Conservation (phyloP, 257 asterid genomes). For the Penstemon barbatus region DNA sequence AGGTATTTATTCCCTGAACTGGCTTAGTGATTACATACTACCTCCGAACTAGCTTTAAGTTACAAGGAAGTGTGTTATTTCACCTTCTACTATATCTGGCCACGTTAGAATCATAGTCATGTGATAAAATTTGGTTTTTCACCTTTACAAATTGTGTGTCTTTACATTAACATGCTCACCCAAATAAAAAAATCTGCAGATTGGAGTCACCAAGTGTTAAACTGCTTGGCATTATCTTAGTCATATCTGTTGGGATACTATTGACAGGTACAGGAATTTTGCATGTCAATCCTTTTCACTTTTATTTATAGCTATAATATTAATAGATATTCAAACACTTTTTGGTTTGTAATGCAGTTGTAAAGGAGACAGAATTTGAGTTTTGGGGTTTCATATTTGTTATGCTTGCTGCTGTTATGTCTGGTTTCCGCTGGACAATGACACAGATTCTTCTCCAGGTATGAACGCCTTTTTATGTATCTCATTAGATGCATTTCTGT, state of each 20-base stretch:
- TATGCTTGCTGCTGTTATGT: conserved; percentile 98
- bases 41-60: conserved; percentile 17
- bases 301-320: not conserved
- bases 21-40: conserved; percentile 17
- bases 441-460: conserved; percentile 99
- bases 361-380: conserved; percentile 91
- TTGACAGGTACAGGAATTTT: conserved; percentile 67
- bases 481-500: conserved; percentile 21
- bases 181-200: conserved; percentile 37
- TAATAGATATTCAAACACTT: not conserved
- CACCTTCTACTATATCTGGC: not conserved
- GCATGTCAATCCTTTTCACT: conserved; percentile 5
- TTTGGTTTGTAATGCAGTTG: conserved; percentile 57
- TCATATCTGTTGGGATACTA: conserved; percentile 81
- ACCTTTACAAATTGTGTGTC: too few relatives aligned
- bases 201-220: conserved; percentile 95
- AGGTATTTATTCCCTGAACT: conserved; percentile 55
- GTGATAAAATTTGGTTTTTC: not conserved
- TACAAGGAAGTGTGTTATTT: not conserved
- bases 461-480: conserved; percentile 23
- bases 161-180: too few relatives aligned
- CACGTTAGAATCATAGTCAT: not conserved
- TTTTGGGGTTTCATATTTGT: conserved; percentile 95
- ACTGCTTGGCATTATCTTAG: conserved; percentile 79
- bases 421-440: conserved; percentile 99